Evolutionary conservation across 495 filamentous ascomycete genomes (phyloP).

Genomic region (Thermochaetoides thermophila): DNA sequence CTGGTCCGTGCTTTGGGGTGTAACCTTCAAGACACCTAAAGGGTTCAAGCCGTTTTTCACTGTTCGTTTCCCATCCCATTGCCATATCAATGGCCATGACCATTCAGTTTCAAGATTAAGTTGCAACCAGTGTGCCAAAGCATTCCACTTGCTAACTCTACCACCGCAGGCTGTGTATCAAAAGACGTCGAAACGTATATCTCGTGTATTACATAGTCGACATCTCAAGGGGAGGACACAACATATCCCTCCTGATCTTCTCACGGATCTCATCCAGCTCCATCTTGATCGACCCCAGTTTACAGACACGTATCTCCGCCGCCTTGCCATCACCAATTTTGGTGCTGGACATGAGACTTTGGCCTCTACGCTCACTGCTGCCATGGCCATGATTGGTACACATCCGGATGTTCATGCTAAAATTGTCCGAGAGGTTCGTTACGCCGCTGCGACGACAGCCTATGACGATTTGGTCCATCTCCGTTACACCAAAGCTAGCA

Average conservation of each 20-base stretch:
- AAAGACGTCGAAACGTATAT: slow-evolving; percentile 13
- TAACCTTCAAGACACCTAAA: slow-evolving; percentile 17
- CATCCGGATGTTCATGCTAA: slow-evolving; percentile 11
- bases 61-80: slow-evolving; percentile 5
- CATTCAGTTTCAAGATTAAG: too few relatives aligned
- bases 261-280: slow-evolving; percentile 23
- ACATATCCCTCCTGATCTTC: slow-evolving; percentile 13
- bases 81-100: too few relatives aligned
- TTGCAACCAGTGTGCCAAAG: too few relatives aligned
- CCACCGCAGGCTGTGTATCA: slow-evolving; percentile 15
- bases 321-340: slow-evolving; percentile 33
- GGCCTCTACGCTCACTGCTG: slow-evolving; percentile 29
- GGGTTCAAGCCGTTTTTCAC: slow-evolving; percentile 24
- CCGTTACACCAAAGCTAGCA: slow-evolving; percentile 42
- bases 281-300: slow-evolving; percentile 20
- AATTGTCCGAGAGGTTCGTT: slow-evolving; percentile 15
- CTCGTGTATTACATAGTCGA: too few relatives aligned
- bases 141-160: not conserved
- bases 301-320: slow-evolving; percentile 26
- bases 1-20: slow-evolving; percentile 15
- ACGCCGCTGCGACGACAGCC: not conserved
- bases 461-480: slow-evolving; percentile 9
- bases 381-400: slow-evolving; percentile 21
- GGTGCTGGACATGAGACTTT: slow-evolving; percentile 33
- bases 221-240: too few relatives aligned